Conservation (phyloP, 768 basidiomycete species). For the Rhizopogon vesiculosus region DNA sequence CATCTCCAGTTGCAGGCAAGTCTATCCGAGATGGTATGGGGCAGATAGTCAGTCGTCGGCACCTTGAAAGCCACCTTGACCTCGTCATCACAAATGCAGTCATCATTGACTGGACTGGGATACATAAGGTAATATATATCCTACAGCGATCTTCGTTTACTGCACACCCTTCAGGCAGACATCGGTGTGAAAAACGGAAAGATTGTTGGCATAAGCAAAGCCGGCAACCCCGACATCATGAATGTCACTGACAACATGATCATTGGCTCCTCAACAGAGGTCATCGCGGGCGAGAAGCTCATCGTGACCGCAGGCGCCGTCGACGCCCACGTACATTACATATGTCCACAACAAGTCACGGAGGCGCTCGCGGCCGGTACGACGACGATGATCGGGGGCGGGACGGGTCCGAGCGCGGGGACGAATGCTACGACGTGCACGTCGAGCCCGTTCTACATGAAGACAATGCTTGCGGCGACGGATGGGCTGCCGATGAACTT, state of each 20-base stretch:
- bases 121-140: conserved; percentile 67
- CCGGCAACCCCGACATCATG: conserved; percentile 96
- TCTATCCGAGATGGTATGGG: conserved; percentile 97
- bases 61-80: conserved; percentile 65
- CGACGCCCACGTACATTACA: conserved; percentile 92
- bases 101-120: conserved; percentile 92
- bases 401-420: conserved; percentile 89
- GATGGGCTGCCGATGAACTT: conserved; percentile 91
- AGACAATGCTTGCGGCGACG: conserved; percentile 87
- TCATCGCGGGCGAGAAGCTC: conserved; percentile 91
- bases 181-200: conserved; percentile 83
- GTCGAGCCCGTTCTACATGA: conserved; percentile 83
- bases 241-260: conserved; percentile 66
- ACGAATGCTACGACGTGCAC: conserved; percentile 93
- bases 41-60: conserved; percentile 71
- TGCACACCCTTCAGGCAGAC: conserved; percentile 62
- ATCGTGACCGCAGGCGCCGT: conserved; percentile 92
- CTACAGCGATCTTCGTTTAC: background rate
- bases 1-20: conserved; percentile 55
- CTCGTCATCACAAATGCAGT: conserved; percentile 94
- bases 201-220: conserved; percentile 92
- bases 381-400: conserved; percentile 94
- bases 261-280: conserved; percentile 90
- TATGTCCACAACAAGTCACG: conserved; percentile 87
- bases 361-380: conserved; percentile 83